Conservation (phyloP, 1,139 yeast genomes). For the Yamadazyma trypodendri region DNA sequence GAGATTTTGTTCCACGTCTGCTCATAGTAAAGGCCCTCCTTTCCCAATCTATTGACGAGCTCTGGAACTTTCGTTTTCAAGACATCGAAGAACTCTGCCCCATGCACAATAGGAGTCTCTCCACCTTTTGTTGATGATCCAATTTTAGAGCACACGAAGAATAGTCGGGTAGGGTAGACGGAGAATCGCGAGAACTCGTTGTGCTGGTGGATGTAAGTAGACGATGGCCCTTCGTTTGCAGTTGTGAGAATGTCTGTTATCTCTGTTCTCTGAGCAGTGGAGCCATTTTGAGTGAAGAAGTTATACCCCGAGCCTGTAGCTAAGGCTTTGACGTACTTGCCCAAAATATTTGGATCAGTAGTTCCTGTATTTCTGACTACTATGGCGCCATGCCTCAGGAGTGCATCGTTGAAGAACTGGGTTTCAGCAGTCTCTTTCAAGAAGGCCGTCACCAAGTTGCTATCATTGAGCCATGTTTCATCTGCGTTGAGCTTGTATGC, state of each 20-base stretch:
- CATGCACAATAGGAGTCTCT: conserved; percentile 29
- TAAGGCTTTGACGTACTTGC: conserved; percentile 18
- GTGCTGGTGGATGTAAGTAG: conserved; percentile 22
- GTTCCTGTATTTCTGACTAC: conserved; percentile 19
- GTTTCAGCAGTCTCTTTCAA: conserved; percentile 9
- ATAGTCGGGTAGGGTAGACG: conserved; percentile 22
- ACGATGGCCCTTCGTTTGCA: conserved; percentile 27
- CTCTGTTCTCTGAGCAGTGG: conserved; percentile 22
- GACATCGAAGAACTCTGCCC: conserved; percentile 24
- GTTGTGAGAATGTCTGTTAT: conserved; percentile 22
- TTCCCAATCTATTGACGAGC: conserved; percentile 18
- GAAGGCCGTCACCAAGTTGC: conserved; percentile 7
- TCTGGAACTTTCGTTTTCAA: conserved; percentile 20
- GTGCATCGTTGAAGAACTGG: conserved; percentile 18
- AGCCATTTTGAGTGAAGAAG: conserved; percentile 25
- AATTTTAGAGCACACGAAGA: conserved; percentile 18
- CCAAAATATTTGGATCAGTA: conserved; percentile 19
- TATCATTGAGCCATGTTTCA: not conserved
- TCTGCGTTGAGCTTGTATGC: conserved; percentile 6
- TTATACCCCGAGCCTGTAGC: conserved; percentile 18
- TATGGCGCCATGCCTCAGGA: conserved; percentile 24
- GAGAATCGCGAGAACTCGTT: conserved; percentile 29
- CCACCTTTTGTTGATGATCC: conserved; percentile 20
- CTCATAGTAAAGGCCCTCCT: conserved; percentile 19
- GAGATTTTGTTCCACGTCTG: conserved; percentile 17